Base-by-base conservation (phyloP, 805 yeast genomes). In the Saturnispora zaruensis region DNA sequence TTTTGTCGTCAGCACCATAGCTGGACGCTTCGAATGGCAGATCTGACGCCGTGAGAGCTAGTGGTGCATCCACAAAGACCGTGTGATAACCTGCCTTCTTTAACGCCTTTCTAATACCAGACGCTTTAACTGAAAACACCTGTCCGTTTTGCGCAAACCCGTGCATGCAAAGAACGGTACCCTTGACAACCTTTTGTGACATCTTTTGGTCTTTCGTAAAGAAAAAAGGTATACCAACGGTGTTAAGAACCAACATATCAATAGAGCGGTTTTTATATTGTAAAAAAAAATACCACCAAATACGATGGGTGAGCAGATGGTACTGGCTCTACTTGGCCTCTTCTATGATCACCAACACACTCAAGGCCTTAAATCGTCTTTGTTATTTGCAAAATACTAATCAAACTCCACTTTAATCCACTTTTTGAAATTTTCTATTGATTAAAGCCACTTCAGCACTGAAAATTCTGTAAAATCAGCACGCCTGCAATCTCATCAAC, bases 71-170 rank as follows among this genome's bases (percentile, higher is more conserved):
- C 43, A 90, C 69, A 65, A 84, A 91, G 21, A 81, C 78, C 37
- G 87, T 73, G 59, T 84, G 87, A 57, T 82, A 78, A 44, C 87
- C 81, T 32, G 77, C 71, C 50, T 68, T 67, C 60, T 78, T 75
- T 52, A 93, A 69, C 41, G 81, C 76, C 59, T 93, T 91, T 55
- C 98, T 75, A 25, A 91, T 74, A 3, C 95, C 97, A 2, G 95
- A 82, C 0, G 96, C 82, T 65, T 93, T 91, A 57, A 84, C 87
- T 49, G 95, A 84, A 67, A 91, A 91, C 13, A 83, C 74, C 40
- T 83, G 75, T 6, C 91, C 91, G 54, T 82, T 84, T 71, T 91
- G 96, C 14, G 90, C 79, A 66, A 82, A 89, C 0, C 99, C 98
- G 57, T 91, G 99, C 26, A 93, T 70, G 66, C 93, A 91, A n/a